Evolutionary conservation across 768 basidiomycete species (phyloP), one percentile per base, ranked within the genome.

Genomic region (Chalciporus sphaerocephalus): DNA sequence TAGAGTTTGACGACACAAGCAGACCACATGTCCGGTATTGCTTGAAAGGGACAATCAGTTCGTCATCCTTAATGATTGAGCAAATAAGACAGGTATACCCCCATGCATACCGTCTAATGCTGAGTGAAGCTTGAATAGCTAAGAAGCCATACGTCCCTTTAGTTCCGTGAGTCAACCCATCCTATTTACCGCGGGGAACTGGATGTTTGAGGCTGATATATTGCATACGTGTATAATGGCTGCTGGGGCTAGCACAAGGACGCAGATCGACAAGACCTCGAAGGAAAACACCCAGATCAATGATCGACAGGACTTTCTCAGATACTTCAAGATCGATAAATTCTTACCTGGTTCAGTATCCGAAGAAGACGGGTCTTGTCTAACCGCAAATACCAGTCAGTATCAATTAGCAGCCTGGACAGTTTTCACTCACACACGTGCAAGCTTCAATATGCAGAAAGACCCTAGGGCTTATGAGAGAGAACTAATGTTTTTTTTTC

Each of bases 241-340:
- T 42, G 28, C 39, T 18, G 23, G 22, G 24, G 59, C 49, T 43
- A 58, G 55, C 49, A 16, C 43, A 34, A 27, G 18, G 27, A 30
- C 42, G 51, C 38, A 45, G 40, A 60, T 56, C 51, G 28, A 32
- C 24, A 30, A 18, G 27, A 17, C 13, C 22, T 15, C 24, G 24
- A 32, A n/a, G 30, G 30, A 32, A 8, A 8, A 3, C 15, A n/a
- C n/a, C 30, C 30, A 32, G 30, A 51, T 56, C 42, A 51, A 51
- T 39, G 60, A 61, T 60, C 60, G 59, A 62, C 57, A 39, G 18
- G 35, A n/a, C n/a, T 39, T 55, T 59, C 53, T 48, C 41, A 12
- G 45, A n/a, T 35, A 51, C 24, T 40, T 46, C 42, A 16, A 48
- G 46, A 58, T 57, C 46, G 37, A 37, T 40, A 32, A 12, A 27